phyloP scores from a whole-genome alignment of 805 yeast genomes.

The Ogataea ramenticola region DNA sequence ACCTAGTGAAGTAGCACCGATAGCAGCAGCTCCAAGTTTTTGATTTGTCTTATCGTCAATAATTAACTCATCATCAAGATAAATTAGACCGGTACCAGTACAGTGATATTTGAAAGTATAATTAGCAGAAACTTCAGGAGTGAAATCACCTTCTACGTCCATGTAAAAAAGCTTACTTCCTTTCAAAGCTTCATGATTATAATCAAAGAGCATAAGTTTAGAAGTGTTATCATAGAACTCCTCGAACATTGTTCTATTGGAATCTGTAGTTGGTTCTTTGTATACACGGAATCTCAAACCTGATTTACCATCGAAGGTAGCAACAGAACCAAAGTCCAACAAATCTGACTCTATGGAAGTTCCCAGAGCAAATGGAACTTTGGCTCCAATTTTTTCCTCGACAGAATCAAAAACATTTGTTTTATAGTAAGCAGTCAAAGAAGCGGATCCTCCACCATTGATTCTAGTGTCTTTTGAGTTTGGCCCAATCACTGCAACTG shows the following conservation, averaged over 20 bases:
- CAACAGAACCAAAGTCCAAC: constrained; percentile 9
- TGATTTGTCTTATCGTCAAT: constrained; percentile 40
- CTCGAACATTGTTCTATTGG: constrained; percentile 21
- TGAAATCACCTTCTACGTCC: constrained; percentile 31
- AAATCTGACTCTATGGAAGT: constrained; percentile 17
- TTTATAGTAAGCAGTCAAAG: constrained; percentile 20
- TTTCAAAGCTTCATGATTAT: constrained; percentile 12
- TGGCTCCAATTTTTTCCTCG: constrained; percentile 12
- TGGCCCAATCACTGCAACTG: constrained; percentile 49
- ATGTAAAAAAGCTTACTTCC: constrained; percentile 26
- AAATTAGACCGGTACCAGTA: constrained; percentile 36
- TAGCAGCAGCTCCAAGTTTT: constrained; percentile 30
- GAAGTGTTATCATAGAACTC: constrained; percentile 15
- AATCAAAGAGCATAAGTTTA: constrained; percentile 16
- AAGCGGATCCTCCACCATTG: constrained; percentile 56
- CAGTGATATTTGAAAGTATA: constrained; percentile 33
- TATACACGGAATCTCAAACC: constrained; percentile 24
- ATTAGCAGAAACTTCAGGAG: constrained; percentile 30
- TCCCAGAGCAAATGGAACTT: constrained; percentile 28
- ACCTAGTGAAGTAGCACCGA: constrained; percentile 26
- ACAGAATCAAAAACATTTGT: constrained; percentile 11
- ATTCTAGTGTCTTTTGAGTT: constrained; percentile 40
- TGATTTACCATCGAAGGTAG: constrained; percentile 12
- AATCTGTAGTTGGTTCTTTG: constrained; percentile 18
- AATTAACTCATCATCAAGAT: constrained; percentile 33